These are phyloP conservation scores for Lyophyllum decastes DNA, from an alignment of 768 basidiomycete species.

Conservation along the genomic window DNA sequence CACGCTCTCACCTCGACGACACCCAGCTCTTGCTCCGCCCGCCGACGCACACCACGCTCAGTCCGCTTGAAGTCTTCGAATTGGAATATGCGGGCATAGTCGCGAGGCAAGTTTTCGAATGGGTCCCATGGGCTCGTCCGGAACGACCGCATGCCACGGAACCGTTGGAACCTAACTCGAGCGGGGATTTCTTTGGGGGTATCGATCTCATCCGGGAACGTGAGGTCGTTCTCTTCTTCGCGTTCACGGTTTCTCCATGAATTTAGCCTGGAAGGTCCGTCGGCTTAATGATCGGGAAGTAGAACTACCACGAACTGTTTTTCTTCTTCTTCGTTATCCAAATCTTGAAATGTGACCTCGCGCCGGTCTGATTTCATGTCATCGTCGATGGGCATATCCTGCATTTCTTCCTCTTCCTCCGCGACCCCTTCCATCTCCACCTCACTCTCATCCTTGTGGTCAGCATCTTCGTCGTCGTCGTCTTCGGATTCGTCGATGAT, in stretches of 20 bases:
- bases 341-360: conserved; percentile 68
- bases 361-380: conserved; percentile 57
- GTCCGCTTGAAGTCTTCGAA: conserved; percentile 94
- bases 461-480: conserved; percentile 51
- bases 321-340: conserved; percentile 83
- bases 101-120: conserved; percentile 90
- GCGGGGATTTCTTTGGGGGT: conserved; percentile 88
- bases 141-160: conserved; percentile 88
- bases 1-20: conserved; percentile 61
- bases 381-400: conserved; percentile 56
- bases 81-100: conserved; percentile 95
- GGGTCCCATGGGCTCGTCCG: conserved; percentile 98
- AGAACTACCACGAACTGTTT: conserved; percentile 63
- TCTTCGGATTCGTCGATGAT: conserved; percentile 82
- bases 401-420: conserved; percentile 67
- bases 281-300: neutral
- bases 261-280: conserved; percentile 48
- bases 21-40: conserved; percentile 60
- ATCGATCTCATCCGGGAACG: conserved; percentile 97
- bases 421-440: conserved; percentile 39
- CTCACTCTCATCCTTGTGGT: conserved; percentile 40
- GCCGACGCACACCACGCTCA: conserved; percentile 65
- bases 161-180: conserved; percentile 84
- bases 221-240: conserved; percentile 78
- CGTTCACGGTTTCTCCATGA: conserved; percentile 69